A percentile compares a stretch with the other conserved stretches of the same genome.
phyloP scores from a whole-genome alignment of 2,329 filamentous ascomycete species.

The Penicillium sp. region DNA sequence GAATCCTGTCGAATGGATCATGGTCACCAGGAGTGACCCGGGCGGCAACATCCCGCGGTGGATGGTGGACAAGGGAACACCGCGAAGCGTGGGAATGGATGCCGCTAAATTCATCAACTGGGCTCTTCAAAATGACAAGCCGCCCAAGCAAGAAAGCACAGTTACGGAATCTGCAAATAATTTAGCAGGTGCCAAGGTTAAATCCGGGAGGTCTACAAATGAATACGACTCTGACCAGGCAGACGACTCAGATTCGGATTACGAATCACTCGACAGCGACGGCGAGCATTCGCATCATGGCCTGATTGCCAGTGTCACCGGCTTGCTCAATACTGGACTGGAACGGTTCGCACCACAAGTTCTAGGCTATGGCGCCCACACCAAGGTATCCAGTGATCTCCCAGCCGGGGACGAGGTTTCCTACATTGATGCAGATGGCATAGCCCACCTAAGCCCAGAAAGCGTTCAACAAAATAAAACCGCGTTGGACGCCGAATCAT shows the following conservation, averaged over 20 bases:
- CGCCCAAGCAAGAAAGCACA: slow-evolving; percentile 28
- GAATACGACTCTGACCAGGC: slow-evolving; percentile 10
- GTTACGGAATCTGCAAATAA: background rate
- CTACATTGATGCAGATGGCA: background rate
- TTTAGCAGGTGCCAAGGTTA: background rate
- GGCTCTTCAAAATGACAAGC: slow-evolving; percentile 57
- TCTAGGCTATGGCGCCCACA: slow-evolving; percentile 47
- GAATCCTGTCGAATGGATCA: slow-evolving; percentile 82
- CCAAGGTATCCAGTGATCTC: slow-evolving; percentile 10
- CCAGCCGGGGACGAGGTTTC: background rate
- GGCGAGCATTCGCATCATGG: slow-evolving; percentile 29
- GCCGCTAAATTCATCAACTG: slow-evolving; percentile 79
- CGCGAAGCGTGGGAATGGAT: slow-evolving; percentile 73
- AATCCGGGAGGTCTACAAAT: background rate
- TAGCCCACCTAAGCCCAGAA: background rate
- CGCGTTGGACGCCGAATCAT: background rate
- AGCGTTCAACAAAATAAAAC: background rate
- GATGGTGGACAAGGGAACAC: slow-evolving; percentile 87
- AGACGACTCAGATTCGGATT: slow-evolving; percentile 19
- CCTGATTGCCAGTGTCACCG: slow-evolving; percentile 37
- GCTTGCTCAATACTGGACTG: slow-evolving; percentile 42
- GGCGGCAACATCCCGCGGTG: slow-evolving; percentile 85
- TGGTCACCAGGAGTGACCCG: slow-evolving; percentile 86
- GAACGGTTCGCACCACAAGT: slow-evolving; percentile 54
- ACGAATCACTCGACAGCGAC: slow-evolving; percentile 13